Conservation (phyloP, 2,329 filamentous ascomycete genomes). For the Bipolaris cookei region DNA sequence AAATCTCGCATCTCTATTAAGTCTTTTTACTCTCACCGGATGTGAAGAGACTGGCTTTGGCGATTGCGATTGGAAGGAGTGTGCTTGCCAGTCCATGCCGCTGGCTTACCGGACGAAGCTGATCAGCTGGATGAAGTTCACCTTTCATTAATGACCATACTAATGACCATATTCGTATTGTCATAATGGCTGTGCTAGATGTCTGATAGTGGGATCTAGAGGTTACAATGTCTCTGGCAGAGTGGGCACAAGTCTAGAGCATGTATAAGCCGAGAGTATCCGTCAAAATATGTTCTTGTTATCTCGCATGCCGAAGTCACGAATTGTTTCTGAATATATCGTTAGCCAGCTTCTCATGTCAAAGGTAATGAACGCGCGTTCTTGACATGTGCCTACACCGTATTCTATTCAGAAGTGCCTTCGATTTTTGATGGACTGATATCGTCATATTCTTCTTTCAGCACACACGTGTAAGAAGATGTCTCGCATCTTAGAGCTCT, state of each 20-base stretch:
- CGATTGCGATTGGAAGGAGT: neutral
- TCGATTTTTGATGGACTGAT: neutral
- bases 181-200: neutral
- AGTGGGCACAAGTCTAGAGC: too few species aligned
- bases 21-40: constrained; percentile 1
- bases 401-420: neutral
- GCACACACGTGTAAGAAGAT: neutral
- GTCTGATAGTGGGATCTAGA: neutral
- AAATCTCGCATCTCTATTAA: constrained; percentile 5
- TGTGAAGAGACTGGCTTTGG: neutral
- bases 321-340: neutral
- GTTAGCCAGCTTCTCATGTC: neutral
- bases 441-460: neutral
- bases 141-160: neutral
- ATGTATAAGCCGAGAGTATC: too few species aligned
- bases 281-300: too few species aligned
- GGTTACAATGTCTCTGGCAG: too few species aligned
- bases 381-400: too few species aligned
- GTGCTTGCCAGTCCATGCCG: neutral
- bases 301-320: too few species aligned
- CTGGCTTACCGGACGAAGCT: neutral
- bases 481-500: neutral
- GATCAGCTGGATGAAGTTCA: neutral
- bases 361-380: neutral
- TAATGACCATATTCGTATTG: neutral